Base-by-base conservation (phyloP, 352 stramenopile species). In the Globisporangium cylindrosporum region DNA sequence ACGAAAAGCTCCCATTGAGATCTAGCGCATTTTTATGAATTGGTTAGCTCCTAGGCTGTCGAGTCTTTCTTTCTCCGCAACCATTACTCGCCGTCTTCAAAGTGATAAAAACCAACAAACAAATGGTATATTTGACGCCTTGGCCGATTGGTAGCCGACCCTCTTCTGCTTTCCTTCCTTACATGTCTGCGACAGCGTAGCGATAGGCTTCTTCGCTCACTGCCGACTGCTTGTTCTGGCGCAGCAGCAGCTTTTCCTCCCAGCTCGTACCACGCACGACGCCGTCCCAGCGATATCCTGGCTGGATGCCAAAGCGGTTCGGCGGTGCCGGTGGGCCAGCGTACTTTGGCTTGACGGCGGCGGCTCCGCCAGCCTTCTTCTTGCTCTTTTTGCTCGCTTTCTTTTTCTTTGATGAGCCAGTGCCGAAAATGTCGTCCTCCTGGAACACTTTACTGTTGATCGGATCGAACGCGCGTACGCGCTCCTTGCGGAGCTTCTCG, bases 271-370 rank as follows among this genome's bases (percentile, higher is more conserved):
- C 92, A 18, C 97, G 87, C 70, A 99, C 97, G 56, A 99, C 89
- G 34, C 97, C 98, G 77, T 99, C 97, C 98, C 98, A 99, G n/a
- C 97, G 89, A 79, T 99, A 99, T 24, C 98, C 98, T 27, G 98
- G 97, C 29, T 73, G 63, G 60, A 99, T 98, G 53, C 86, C 82
- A 71, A 98, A 97, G 32, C 88, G 86, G 62, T 95, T 95, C 32
- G 84, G 77, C 27, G 84, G 85, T 20, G 88, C 82, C n/a, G 82
- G 82, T 14, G 87, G 87, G 3, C 87, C 87, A 0, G 81, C 66
- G 63, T 95, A 95, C 59, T 84, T 87, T 0, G 82, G 85, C 49
- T 92, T 92, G 24, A 1, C 32, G 29, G 66, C 75, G 38, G 38
- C 38, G 38, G 12, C 38, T 46, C 12, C 14, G 29, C n/a, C 61